Conservation (phyloP, 257 asterid genomes). For the Nicotiana paniculata region DNA sequence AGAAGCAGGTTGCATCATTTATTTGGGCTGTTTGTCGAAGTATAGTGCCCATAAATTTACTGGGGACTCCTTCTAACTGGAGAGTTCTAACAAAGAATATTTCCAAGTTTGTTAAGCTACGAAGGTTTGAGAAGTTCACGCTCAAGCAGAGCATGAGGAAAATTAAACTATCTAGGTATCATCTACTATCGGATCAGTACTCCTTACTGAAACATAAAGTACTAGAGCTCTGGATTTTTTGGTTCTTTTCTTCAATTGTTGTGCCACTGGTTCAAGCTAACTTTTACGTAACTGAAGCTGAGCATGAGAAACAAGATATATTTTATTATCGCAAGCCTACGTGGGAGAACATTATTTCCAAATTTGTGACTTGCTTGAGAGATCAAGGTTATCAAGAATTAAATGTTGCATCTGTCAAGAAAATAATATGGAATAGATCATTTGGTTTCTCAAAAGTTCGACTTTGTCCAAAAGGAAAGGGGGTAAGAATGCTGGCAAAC, state of each 20-base stretch:
- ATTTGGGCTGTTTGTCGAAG: constrained; percentile 86
- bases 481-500: constrained; percentile 73
- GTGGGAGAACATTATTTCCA: constrained; percentile 54
- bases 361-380: constrained; percentile 34
- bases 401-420: constrained; percentile 24
- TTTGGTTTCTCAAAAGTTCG: constrained; percentile 84
- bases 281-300: constrained; percentile 81
- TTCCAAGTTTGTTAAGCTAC: constrained; percentile 57
- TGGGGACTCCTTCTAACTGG: constrained; percentile 72
- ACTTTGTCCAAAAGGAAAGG: constrained; percentile 60
- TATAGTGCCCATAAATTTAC: constrained; percentile 57
- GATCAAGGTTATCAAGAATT: constrained; percentile 29
- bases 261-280: constrained; percentile 68
- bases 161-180: constrained; percentile 51
- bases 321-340: constrained; percentile 49
- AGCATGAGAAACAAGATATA: constrained; percentile 62
- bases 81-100: constrained; percentile 61
- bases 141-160: constrained; percentile 61
- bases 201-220: constrained; percentile 35
- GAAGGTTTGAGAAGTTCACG: constrained; percentile 79
- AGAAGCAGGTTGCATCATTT: constrained; percentile 71
- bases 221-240: constrained; percentile 62
- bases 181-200: constrained; percentile 33
- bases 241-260: constrained; percentile 59
- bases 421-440: constrained; percentile 39